Conservation (phyloP, 441 rosid genomes). For the Pelargonium citronellum region DNA sequence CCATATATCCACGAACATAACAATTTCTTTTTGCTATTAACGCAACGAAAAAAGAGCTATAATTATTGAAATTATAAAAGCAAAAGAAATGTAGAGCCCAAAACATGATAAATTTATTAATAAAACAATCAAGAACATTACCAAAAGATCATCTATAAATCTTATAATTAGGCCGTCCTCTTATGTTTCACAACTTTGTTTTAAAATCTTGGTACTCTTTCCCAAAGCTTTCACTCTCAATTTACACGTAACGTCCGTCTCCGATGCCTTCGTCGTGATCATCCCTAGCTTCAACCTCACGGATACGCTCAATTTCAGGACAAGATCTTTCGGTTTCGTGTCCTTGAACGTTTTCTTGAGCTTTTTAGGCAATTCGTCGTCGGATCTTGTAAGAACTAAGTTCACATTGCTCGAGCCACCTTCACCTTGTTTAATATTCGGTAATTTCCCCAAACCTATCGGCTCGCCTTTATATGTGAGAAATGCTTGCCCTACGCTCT, state of each 20-base stretch:
- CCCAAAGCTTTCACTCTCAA: slow-evolving; percentile 33
- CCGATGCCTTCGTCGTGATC: slow-evolving; percentile 20
- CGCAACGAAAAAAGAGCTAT: too few species aligned
- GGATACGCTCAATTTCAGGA: slow-evolving; percentile 23
- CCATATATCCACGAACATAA: too few species aligned
- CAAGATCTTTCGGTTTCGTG: slow-evolving; percentile 16
- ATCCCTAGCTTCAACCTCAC: slow-evolving; percentile 21
- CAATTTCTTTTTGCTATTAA: too few species aligned
- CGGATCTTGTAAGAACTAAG: slow-evolving; percentile 9
- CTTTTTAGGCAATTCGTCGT: slow-evolving; percentile 14
- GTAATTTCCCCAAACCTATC: slow-evolving; percentile 26
- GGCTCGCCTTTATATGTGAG: slow-evolving; percentile 18
- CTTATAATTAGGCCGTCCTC: background rate
- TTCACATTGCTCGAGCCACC: slow-evolving; percentile 9
- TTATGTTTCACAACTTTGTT: slow-evolving; percentile 26
- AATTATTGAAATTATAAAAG: too few species aligned
- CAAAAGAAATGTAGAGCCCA: too few species aligned
- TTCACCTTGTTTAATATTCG: slow-evolving; percentile 16
- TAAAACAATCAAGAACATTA: too few species aligned
- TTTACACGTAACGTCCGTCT: slow-evolving; percentile 24
- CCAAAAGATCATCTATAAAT: too few species aligned
- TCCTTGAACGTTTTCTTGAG: slow-evolving; percentile 23
- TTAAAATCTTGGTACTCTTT: slow-evolving; percentile 21
- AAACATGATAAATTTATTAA: too few species aligned
- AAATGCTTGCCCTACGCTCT: slow-evolving; percentile 13